phyloP scores from a whole-genome alignment of 2,329 filamentous ascomycete genomes.

The Xylariaceae sp. region DNA sequence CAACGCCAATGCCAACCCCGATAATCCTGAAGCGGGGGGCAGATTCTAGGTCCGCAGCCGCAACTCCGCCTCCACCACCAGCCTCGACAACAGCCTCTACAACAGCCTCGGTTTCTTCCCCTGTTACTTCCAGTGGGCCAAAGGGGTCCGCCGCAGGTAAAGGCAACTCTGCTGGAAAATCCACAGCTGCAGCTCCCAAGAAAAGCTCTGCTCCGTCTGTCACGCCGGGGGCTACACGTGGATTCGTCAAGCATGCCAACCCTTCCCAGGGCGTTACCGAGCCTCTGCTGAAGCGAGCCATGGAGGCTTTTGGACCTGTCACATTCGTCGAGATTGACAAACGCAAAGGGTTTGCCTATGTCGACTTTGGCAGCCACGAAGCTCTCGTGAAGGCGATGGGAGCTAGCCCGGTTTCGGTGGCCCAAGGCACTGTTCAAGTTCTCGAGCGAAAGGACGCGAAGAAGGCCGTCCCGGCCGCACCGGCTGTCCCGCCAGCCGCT shows the following conservation, averaged over 20 bases:
- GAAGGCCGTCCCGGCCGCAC: conserved; percentile 20
- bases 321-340: conserved; percentile 86
- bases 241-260: conserved; percentile 78
- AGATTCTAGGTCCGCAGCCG: conserved; percentile 12
- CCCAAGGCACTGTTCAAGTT: conserved; percentile 80
- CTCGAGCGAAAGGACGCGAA: conserved; percentile 68
- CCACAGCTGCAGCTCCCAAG: conserved; percentile 25
- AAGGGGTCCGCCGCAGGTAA: conserved; percentile 24
- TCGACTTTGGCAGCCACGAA: conserved; percentile 74
- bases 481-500: conserved; percentile 12
- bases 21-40: conserved; percentile 29
- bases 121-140: conserved; percentile 30
- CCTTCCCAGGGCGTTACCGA: conserved; percentile 90
- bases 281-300: conserved; percentile 65
- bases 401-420: conserved; percentile 75
- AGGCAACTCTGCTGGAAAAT: conserved; percentile 19
- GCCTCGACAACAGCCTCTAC: too few relatives aligned
- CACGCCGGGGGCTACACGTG: conserved; percentile 52
- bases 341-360: conserved; percentile 89
- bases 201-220: conserved; percentile 28
- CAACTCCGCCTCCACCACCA: conserved; percentile 17
- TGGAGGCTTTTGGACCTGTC: conserved; percentile 69
- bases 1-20: conserved; percentile 24
- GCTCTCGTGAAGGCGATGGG: conserved; percentile 72
- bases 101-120: conserved; percentile 21